phyloP scores from a whole-genome alignment of 108 stramenopile species.

The Fistulifera pelliculosa region DNA sequence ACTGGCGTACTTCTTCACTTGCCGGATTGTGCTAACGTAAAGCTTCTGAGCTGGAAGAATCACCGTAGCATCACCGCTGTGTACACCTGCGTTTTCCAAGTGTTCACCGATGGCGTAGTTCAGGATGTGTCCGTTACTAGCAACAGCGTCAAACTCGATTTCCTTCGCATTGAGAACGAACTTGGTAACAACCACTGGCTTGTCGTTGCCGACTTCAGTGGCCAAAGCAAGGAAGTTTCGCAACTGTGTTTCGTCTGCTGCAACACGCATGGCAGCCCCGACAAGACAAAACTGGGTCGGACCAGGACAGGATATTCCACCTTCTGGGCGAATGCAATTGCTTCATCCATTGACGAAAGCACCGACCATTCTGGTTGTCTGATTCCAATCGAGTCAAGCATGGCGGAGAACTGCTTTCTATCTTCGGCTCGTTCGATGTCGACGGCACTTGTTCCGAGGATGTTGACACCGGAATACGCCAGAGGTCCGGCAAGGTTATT shows the following conservation, averaged over 20 bases:
- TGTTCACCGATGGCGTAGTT: slow-evolving; percentile 99
- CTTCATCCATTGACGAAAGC: slow-evolving; percentile 67
- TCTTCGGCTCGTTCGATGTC: slow-evolving; percentile 99
- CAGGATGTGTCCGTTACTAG: slow-evolving; percentile 84
- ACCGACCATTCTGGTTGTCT: slow-evolving; percentile 93
- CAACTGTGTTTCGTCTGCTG: slow-evolving; percentile 80
- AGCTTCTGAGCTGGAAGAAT: slow-evolving; percentile 98
- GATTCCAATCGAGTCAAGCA: slow-evolving; percentile 94
- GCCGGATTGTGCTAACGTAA: slow-evolving; percentile 91
- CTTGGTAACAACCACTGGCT: slow-evolving; percentile 98
- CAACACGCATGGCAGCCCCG: slow-evolving; percentile 99
- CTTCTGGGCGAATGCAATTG: slow-evolving; percentile 79
- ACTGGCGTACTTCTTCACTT: slow-evolving; percentile 89
- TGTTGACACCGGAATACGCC: slow-evolving; percentile 81
- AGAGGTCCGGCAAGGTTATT: slow-evolving; percentile 95
- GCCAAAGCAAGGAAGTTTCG: slow-evolving; percentile 80
- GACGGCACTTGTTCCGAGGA: slow-evolving; percentile 90
- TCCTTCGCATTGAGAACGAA: slow-evolving; percentile 97
- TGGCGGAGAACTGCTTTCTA: slow-evolving; percentile 91
- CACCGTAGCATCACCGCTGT: slow-evolving; percentile 98
- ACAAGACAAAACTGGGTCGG: slow-evolving; percentile 97
- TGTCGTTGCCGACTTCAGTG: slow-evolving; percentile 88
- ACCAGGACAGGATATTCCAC: slow-evolving; percentile 98
- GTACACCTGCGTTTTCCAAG: slow-evolving; percentile 98
- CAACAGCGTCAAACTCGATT: slow-evolving; percentile 99